Conservation (phyloP, 176 grass and related monocot genomes). For the Zizania latifolia region DNA sequence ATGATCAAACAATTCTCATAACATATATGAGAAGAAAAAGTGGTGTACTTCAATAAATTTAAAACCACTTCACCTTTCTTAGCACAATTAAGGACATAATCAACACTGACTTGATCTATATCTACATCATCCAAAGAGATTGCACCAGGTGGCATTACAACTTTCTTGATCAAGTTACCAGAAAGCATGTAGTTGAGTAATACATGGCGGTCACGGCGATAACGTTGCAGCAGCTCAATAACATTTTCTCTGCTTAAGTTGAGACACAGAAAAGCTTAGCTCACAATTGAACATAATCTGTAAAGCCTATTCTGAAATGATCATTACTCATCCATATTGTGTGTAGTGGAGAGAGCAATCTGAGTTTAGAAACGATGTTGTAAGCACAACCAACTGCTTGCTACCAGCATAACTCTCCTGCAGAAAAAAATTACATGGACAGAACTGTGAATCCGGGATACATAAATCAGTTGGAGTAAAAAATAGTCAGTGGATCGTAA, state of each 20-base stretch:
- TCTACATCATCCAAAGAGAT: constrained; percentile 90
- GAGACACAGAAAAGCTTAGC: not conserved
- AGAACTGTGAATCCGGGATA: not conserved
- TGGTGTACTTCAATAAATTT: not conserved
- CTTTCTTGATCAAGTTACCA: constrained; percentile 96
- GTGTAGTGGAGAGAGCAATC: not conserved
- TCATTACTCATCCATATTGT: constrained; percentile 46
- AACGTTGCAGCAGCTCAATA: constrained; percentile 71
- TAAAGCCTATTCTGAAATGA: not conserved
- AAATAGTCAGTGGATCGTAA: not conserved
- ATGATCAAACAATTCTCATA: constrained; percentile 29
- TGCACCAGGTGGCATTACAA: constrained; percentile 91
- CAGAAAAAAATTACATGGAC: not conserved
- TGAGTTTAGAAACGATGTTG: not conserved
- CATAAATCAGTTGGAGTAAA: not conserved
- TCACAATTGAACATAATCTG: not conserved
- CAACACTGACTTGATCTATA: constrained; percentile 94
- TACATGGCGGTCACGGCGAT: constrained; percentile 83
- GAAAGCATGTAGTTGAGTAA: constrained; percentile 93
- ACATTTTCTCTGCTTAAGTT: constrained; percentile 60
- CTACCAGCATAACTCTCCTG: constrained; percentile 8
- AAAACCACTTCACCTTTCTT: constrained; percentile 66
- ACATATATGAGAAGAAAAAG: constrained; percentile 1
- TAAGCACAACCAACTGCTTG: not conserved
- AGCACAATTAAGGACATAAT: constrained; percentile 87